Base-by-base conservation (phyloP, 1,139 yeast genomes). In the Kurtzmaniella quercitrusa region DNA sequence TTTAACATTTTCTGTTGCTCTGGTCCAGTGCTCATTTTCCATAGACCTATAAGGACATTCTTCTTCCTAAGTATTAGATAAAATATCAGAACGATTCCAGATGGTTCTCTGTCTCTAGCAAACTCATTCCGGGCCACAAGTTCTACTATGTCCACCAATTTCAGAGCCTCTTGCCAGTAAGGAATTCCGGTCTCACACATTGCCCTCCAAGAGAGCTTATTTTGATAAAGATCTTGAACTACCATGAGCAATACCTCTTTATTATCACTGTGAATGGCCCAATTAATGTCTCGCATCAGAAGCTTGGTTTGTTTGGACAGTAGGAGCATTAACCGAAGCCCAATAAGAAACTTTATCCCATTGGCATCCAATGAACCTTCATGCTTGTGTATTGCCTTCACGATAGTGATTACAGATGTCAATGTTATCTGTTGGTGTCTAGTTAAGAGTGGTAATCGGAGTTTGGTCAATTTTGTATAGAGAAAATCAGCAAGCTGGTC, bases 391-490 rank as follows among this genome's bases (percentile, higher is more conserved):
- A 88, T 72, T 19, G 78, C 80, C 34, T 73, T 68, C 16, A 86
- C 66, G 2, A 90, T 83, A 40, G 77, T 81, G 11, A 88, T 72
- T 1, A 89, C 80, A 14, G 87, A 79, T 2, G 84, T 73, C 37
- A 91, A 73, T 0, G 96, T 89, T 23, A 85, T 81, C 58, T 91
- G 98, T 58, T 91, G 97, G 63, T 91, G 97, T 48, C 96, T 79
- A 0, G 96, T 89, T 40, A 91, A 62, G 49, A 84, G 82, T 0
- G 97, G 97, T 24, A 91, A 66, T 0, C 93, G 75, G 1, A 78
- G 68, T 47, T 77, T 81, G 44, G 80, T 79, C 41, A 91, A 66
- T 52, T 79, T 79, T 23, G 83, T 86, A 17, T 72, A 65, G 23
- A 91, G 65, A 4, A 77, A 59, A 2, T 68, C 72, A 2, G 81